Evolutionary conservation across 164 flowering plant species (phyloP).

Genomic region (Hamamelis virginiana): DNA sequence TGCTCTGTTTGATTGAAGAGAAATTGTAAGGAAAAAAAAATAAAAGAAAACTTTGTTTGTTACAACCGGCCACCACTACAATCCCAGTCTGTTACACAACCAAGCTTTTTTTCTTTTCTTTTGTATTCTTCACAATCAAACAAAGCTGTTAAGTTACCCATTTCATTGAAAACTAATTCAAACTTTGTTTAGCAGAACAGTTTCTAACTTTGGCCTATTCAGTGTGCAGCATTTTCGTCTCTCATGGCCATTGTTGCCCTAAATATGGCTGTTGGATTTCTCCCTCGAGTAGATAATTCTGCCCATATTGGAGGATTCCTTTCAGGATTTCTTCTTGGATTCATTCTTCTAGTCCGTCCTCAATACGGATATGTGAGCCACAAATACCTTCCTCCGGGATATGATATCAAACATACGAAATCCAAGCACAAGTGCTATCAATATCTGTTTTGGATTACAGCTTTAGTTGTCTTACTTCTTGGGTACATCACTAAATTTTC

Average conservation of each 20-base stretch:
- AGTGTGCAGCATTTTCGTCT: conserved; percentile 51
- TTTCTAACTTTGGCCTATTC: conserved; percentile 12
- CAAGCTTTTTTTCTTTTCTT: background rate
- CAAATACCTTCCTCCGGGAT: conserved; percentile 52
- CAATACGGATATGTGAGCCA: conserved; percentile 60
- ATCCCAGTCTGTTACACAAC: background rate
- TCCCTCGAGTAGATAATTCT: conserved; percentile 55
- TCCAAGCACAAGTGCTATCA: conserved; percentile 60
- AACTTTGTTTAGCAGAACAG: too few species aligned
- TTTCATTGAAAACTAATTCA: too few species aligned
- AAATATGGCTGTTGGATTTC: conserved; percentile 53
- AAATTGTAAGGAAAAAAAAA: too few species aligned
- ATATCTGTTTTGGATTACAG: conserved; percentile 36
- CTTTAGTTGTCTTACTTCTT: conserved; percentile 26
- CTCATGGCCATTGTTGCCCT: conserved; percentile 40
- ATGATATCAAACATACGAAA: conserved; percentile 33
- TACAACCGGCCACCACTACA: too few species aligned
- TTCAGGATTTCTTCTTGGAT: conserved; percentile 67
- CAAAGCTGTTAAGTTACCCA: too few species aligned
- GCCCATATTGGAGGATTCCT: conserved; percentile 70
- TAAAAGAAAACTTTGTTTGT: too few species aligned
- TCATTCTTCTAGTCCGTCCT: conserved; percentile 62
- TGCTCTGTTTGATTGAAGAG: too few species aligned
- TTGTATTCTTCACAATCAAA: too few species aligned
- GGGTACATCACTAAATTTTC: conserved; percentile 24